Evolutionary conservation across 1,284 basidiomycete genomes (phyloP).

Genomic region (Fomitopsis schrenkii): DNA sequence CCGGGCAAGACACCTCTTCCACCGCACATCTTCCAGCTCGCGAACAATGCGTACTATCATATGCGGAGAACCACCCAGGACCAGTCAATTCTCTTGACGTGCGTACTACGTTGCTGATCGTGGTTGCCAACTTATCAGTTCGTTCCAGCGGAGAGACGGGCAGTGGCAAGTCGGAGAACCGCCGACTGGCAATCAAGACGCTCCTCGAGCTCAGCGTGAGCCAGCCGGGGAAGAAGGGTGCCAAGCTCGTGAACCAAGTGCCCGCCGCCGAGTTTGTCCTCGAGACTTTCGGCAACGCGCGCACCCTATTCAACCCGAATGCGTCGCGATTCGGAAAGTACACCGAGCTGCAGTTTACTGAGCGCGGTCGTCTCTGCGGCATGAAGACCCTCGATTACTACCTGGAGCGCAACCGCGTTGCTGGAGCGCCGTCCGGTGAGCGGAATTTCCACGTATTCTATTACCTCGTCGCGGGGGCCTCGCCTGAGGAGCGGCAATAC

Average conservation of each 20-base stretch:
- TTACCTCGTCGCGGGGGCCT: slow-evolving; percentile 89
- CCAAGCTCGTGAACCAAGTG: slow-evolving; percentile 81
- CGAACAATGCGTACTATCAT: slow-evolving; percentile 93
- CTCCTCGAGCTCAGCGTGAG: slow-evolving; percentile 86
- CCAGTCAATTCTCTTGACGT: slow-evolving; percentile 86
- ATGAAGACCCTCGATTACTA: slow-evolving; percentile 98
- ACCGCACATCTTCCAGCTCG: slow-evolving; percentile 84
- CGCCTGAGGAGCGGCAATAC: slow-evolving; percentile 83
- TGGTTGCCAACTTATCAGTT: background rate
- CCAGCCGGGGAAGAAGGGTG: slow-evolving; percentile 90
- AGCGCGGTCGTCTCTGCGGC: slow-evolving; percentile 85
- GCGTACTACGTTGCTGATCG: slow-evolving; percentile 25
- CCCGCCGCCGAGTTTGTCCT: slow-evolving; percentile 95
- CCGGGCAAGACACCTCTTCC: slow-evolving; percentile 41
- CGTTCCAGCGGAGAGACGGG: slow-evolving; percentile 57
- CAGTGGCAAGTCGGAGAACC: slow-evolving; percentile 91
- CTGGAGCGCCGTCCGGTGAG: slow-evolving; percentile 79
- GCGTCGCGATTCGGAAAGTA: slow-evolving; percentile 92
- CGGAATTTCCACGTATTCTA: slow-evolving; percentile 98
- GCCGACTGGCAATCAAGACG: slow-evolving; percentile 86
- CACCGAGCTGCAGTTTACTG: slow-evolving; percentile 91
- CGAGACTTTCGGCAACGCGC: slow-evolving; percentile 88
- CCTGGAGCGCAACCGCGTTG: slow-evolving; percentile 85
- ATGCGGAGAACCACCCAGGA: slow-evolving; percentile 94
- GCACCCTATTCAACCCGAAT: slow-evolving; percentile 88